Base-by-base conservation (phyloP, 2,329 filamentous ascomycete genomes). In the Drechmeria coniospora region DNA sequence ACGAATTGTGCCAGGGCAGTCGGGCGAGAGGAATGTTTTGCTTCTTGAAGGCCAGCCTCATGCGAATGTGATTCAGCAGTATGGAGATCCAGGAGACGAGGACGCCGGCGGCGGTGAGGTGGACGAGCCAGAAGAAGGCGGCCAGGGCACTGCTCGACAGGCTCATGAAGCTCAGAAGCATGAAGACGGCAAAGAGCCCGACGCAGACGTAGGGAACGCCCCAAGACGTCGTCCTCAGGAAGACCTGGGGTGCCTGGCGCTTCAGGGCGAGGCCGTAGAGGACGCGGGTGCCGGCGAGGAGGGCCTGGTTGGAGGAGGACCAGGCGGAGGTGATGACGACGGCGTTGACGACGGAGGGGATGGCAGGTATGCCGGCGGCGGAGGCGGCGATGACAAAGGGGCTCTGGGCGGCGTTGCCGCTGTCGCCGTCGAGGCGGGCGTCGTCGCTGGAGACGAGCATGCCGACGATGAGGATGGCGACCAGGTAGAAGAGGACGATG, bases 331-430 rank as follows among this genome's bases (percentile, higher is more conserved):
- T 79, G 37, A 84, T 62, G 39, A 86, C 74, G 15, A 84, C 61
- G 20, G 77, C 79, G 46, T 87, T 87, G 51, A 86, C 74, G 30
- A 86, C 67, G 5, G 70, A 72, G 0, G 77, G 74, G 4, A 84
- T 65, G 6, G 65, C 74, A 4, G 58, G 61, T 32, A 84, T 74
- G 1, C 74, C 71, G 2, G 78, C 79, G 17, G 69, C 65, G 8
- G 65, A 61, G 21, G 76, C 72, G 12, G 78, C 79, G 36, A 84
- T 79, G 33, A 86, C 78, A 41, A 75, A 81, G 8, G 74, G 76
- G 45, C 50, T 56, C 43, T 65, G 57, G 2, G 62, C 61, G 3
- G 65, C 60, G 14, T 48, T 56, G 19, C 58, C 61, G 18, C 50
- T 56, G n/a, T 47, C 46, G 26, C 56, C 43, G 39, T 59, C 46